Percentiles rank a stretch among this genome's conserved stretches.
Evolutionary conservation across 768 basidiomycete species (phyloP).

Genomic region (Lyophyllum decastes): DNA sequence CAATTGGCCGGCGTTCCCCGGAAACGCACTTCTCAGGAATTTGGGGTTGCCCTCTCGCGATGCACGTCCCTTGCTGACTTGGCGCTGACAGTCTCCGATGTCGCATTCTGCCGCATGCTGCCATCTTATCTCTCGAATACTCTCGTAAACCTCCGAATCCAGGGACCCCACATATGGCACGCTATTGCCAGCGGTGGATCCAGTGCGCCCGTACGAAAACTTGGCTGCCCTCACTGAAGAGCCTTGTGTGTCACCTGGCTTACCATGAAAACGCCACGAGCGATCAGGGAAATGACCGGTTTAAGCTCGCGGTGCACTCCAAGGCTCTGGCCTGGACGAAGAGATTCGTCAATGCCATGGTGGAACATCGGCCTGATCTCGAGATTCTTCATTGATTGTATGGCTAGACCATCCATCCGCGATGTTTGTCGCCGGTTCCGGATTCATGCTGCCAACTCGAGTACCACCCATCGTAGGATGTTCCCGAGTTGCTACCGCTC

Average conservation of each 20-base stretch:
- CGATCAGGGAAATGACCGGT: neutral
- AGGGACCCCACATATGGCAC: neutral
- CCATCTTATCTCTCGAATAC: neutral
- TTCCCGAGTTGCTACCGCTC: no score
- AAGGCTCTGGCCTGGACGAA: neutral
- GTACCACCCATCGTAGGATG: no score
- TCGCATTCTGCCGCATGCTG: neutral
- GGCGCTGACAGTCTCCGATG: neutral
- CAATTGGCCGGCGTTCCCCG: neutral
- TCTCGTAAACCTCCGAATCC: neutral
- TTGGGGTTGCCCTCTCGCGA: neutral
- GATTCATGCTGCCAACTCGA: no score
- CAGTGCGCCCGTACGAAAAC: neutral
- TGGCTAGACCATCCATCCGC: neutral
- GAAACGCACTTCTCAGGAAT: neutral
- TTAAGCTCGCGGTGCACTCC: no score
- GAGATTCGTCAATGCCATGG: neutral
- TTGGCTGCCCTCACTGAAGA: neutral
- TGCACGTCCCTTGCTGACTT: neutral
- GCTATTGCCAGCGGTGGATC: neutral
- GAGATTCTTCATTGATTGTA: neutral
- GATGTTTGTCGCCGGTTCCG: neutral
- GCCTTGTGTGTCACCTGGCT: neutral
- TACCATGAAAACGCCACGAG: neutral
- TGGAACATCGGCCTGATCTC: neutral